Evolutionary conservation across 129 eudicot species (phyloP), one percentile per base, ranked within the genome.

Genomic region (Centrapalus pauciflorus): DNA sequence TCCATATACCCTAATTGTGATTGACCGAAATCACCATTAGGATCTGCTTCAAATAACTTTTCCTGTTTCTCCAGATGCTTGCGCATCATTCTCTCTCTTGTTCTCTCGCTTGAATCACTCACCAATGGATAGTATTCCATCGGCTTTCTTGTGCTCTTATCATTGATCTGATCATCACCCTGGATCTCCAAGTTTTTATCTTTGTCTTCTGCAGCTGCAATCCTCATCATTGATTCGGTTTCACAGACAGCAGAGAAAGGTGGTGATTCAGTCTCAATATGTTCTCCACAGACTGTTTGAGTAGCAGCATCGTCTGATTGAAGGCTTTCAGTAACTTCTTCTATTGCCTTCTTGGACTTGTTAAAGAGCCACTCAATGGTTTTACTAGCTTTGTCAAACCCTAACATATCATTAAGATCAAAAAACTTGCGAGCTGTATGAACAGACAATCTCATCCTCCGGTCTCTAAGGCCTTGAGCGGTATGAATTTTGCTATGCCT

Each of bases 311-410:
- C 52, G 21, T 70, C 56, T 4, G 75, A 52, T 27, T 55, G 20
- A 54, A 46, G 29, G 26, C 34, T 50, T 20, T 62, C 51, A 9
- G 71, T 51, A 70, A 83, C 67, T 57, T 79, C 77, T 49, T 79
- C 76, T 13, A 83, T 83, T 37, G 82, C 88, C 20, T 74, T 70
- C 41, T 76, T 73, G 62, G 72, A 67, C n/a, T 51, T 66, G 14
- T 45, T 48, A 66, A 66, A 45, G 7, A 80, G 77, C 84, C 84
- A 80, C 25, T 80, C 78, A 1, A 80, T 48, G 41, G 84, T 80
- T 56, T 71, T 75, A 70, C 84, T 80, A 8, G 84, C 81, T 50
- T 76, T 80, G 38, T 80, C 84, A 57, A 61, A 75, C 21, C 84
- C 81, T 17, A 80, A 16, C 62, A 75, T 8, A 19, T 80, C 84